Evolutionary conservation across 306 rosid species (phyloP), one percentile per base, ranked within the genome.

Genomic region (Macrotyloma uniflorum): DNA sequence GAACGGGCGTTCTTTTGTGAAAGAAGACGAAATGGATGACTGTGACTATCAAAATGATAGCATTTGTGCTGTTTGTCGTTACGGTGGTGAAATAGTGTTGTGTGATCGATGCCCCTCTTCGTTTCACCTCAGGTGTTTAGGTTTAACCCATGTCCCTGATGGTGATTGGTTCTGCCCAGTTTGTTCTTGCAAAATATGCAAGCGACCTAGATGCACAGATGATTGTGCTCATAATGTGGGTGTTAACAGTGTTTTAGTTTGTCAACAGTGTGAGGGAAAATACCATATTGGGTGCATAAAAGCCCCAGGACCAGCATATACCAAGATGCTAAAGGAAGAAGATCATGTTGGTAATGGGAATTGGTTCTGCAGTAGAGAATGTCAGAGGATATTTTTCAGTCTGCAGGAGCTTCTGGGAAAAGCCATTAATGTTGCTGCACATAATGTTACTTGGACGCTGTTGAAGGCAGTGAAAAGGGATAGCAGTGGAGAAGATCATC

Each of bases 101-200:
- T 93, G 97, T 42, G 91, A 86, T 64, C 13, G 26, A 22, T 93
- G 98, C 15, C 93, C 97, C 3, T 85, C 92, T 2, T 76, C 90
- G 4, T 93, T 79, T 62, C 96, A 93, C 35, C 32, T 19, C 0
- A 1, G 33, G 0, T 91, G 97, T 61, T 28, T 93, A 26, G 87
- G 91, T 61, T 73, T 85, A 18, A 40, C 70, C 2, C 38, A 38
- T 5, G 66, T 84, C 24, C 86, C 89, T 0, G 72, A 59, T 8
- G 96, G 91, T 9, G 87, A 87, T 65, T 91, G 98, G 97, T 85
- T 83, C 47, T 90, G 96, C 77, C 91, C 93, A 1, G 66, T 87
- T 0, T 93, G 98, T 47, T 55, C 82, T 42, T 93, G 98, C 62
- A 86, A 47, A 38, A 67, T 75, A 14, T 91, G 98, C 70, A 42